A percentile compares a stretch with the other conserved stretches of the same genome.
phyloP scores from a whole-genome alignment of 208 protist species.

The Porcisia deanei region DNA sequence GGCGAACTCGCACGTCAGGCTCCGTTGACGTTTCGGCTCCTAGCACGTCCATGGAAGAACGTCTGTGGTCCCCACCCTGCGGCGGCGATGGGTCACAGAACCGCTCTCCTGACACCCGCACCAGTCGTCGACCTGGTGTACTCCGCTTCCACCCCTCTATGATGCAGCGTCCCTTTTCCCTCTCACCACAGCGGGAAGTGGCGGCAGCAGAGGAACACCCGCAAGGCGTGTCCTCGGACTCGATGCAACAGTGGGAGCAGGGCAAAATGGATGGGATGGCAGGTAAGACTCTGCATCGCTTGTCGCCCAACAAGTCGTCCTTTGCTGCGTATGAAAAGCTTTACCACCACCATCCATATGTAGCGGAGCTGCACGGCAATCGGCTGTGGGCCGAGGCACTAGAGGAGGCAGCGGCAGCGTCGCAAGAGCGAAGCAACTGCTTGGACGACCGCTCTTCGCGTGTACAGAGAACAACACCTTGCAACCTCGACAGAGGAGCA shows the following conservation, averaged over 20 bases:
- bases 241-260: not conserved
- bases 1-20: not conserved
- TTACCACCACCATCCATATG: slow-evolving; percentile 8
- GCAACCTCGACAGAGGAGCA: not conserved
- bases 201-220: not conserved
- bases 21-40: not conserved
- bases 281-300: not conserved
- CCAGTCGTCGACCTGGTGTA: not conserved
- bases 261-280: not conserved
- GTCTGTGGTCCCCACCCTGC: not conserved
- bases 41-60: not conserved
- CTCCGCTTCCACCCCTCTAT: not conserved
- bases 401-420: slow-evolving; percentile 7
- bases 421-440: slow-evolving; percentile 9
- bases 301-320: not conserved
- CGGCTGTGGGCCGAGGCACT: slow-evolving; percentile 13
- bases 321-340: not conserved
- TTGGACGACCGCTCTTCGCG: slow-evolving; percentile 15
- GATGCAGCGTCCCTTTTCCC: not conserved
- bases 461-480: not conserved
- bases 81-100: not conserved
- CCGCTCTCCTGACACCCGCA: not conserved
- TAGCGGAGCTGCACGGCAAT: slow-evolving; percentile 16
- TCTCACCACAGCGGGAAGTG: not conserved
- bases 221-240: not conserved